A percentile compares a stretch with the other conserved stretches of the same genome.
Conservation (phyloP, 345 rosid species). For the Pistacia vera region DNA sequence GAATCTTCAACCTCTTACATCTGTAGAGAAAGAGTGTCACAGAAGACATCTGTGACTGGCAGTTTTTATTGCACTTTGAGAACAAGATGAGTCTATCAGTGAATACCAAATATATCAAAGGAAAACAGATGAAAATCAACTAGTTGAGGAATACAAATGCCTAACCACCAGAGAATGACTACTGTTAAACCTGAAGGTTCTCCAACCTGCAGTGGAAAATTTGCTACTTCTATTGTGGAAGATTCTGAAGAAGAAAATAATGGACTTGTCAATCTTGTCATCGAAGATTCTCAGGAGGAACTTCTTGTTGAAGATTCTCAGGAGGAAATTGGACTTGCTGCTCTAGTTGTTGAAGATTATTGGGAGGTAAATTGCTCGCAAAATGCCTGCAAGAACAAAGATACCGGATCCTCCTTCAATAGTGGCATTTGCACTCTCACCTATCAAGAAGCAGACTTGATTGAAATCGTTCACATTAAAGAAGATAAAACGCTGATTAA, state of each 20-base stretch:
- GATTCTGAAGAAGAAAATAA: conserved; percentile 27
- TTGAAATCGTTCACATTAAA: not conserved
- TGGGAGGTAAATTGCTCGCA: conserved; percentile 12
- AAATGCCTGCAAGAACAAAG: conserved; percentile 15
- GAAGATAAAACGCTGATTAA: not conserved
- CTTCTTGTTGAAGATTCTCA: conserved; percentile 3
- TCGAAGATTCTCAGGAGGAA: conserved; percentile 34
- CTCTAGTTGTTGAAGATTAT: conserved; percentile 33
- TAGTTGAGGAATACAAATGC: conserved; percentile 15
- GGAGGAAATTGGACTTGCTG: conserved; percentile 4
- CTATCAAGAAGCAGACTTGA: not conserved
- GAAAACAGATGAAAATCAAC: conserved; percentile 20
- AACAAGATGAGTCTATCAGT: conserved; percentile 27
- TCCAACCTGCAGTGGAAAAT: conserved; percentile 11
- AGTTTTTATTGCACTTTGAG: conserved; percentile 20
- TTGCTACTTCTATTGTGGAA: conserved; percentile 25
- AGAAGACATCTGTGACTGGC: conserved; percentile 19
- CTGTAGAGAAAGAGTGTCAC: not conserved
- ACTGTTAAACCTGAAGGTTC: conserved; percentile 7
- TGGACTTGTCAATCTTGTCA: not conserved
- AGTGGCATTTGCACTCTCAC: not conserved
- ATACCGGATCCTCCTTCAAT: not conserved
- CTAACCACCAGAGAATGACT: not conserved
- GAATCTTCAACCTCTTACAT: conserved; percentile 14
- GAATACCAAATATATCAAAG: conserved; percentile 27